These are phyloP conservation scores for Paralagenidium karlingii DNA, from an alignment of 352 stramenopile species.

Conservation along the genomic window DNA sequence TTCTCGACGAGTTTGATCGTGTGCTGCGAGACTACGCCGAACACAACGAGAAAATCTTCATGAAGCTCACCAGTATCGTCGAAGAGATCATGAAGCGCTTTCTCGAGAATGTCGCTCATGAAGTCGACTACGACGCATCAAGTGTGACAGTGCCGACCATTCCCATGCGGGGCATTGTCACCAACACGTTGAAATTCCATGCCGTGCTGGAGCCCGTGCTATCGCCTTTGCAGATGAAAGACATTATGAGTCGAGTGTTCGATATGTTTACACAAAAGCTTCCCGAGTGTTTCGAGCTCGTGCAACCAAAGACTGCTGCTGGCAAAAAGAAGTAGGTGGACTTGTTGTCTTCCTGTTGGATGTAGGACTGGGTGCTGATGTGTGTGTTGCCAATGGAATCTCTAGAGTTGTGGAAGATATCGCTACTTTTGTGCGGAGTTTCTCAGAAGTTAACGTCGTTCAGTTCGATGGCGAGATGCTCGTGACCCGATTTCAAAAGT, in stretches of 20 bases:
- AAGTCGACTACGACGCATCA: constrained; percentile 61
- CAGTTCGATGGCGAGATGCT: constrained; percentile 52
- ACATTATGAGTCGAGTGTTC: constrained; percentile 89
- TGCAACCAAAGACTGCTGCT: constrained; percentile 55
- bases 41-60: constrained; percentile 96
- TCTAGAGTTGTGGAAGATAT: constrained; percentile 61
- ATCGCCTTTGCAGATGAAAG: constrained; percentile 89
- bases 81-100: constrained; percentile 94
- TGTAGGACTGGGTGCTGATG: background rate
- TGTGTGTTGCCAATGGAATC: background rate
- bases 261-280: constrained; percentile 84
- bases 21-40: constrained; percentile 92
- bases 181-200: constrained; percentile 92
- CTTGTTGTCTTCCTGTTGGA: background rate
- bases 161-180: constrained; percentile 89
- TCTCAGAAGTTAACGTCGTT: constrained; percentile 50
- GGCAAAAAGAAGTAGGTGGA: constrained; percentile 50
- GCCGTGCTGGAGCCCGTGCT: constrained; percentile 88
- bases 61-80: constrained; percentile 96
- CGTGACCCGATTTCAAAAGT: no score
- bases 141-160: constrained; percentile 48
- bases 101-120: constrained; percentile 58
- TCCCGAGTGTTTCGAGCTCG: constrained; percentile 78
- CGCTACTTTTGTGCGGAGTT: constrained; percentile 55
- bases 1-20: constrained; percentile 93